These are phyloP conservation scores for Mrakia gelida DNA, from an alignment of 768 basidiomycete species.

Conservation along the genomic window DNA sequence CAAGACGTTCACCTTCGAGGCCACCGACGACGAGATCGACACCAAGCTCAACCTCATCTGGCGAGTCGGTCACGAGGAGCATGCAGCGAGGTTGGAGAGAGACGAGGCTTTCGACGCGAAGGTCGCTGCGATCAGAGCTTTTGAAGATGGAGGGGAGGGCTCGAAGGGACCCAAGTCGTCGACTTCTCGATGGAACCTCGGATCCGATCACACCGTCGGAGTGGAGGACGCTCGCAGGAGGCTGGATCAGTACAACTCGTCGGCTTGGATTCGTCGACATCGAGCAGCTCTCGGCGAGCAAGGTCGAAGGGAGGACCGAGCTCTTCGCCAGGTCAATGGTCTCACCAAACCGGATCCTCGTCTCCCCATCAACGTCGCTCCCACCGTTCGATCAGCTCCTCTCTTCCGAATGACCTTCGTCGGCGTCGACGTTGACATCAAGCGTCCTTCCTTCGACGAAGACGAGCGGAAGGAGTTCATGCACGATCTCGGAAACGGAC, in stretches of 20 bases:
- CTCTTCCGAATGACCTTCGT: slow-evolving; percentile 64
- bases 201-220: slow-evolving; percentile 60
- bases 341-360: slow-evolving; percentile 17
- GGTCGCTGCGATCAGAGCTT: slow-evolving; percentile 58
- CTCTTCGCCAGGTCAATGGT: background rate
- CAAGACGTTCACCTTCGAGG: slow-evolving; percentile 65
- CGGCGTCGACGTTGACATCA: slow-evolving; percentile 57
- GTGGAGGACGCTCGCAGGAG: slow-evolving; percentile 67
- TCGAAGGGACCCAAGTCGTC: background rate
- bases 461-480: slow-evolving; percentile 57
- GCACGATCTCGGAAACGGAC: slow-evolving; percentile 59
- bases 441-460: slow-evolving; percentile 56
- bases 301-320: slow-evolving; percentile 53
- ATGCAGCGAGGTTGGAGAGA: slow-evolving; percentile 63
- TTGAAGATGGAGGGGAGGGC: slow-evolving; percentile 41
- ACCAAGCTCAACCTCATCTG: slow-evolving; percentile 67
- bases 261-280: slow-evolving; percentile 65
- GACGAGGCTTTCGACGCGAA: slow-evolving; percentile 78
- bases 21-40: slow-evolving; percentile 81
- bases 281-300: slow-evolving; percentile 51
- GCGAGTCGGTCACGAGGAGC: slow-evolving; percentile 67
- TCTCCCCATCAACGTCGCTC: slow-evolving; percentile 46
- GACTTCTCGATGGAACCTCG: slow-evolving; percentile 58
- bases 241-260: slow-evolving; percentile 63
- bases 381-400: slow-evolving; percentile 52